These are phyloP conservation scores for Draba incana DNA, from an alignment of 345 rosid species.

Conservation along the genomic window DNA sequence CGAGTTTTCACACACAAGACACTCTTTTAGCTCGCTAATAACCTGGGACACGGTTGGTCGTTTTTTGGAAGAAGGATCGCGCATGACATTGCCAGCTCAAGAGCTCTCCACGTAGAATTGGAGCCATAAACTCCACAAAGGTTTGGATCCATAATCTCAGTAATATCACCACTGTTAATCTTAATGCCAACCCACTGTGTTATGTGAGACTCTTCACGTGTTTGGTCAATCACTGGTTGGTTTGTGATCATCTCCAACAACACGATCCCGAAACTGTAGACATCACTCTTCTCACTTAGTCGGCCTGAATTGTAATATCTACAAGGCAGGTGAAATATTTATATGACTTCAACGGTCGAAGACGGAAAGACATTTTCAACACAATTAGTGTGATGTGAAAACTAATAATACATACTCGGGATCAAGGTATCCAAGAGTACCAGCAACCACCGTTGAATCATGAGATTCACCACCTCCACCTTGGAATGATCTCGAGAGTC, in stretches of 20 bases:
- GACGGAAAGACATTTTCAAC: no score
- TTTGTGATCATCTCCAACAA: slow-evolving; percentile 4
- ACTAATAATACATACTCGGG: slow-evolving; percentile 11
- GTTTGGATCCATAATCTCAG: slow-evolving; percentile 23
- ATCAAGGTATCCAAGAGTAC: slow-evolving; percentile 20
- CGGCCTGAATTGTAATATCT: background rate
- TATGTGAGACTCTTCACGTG: background rate
- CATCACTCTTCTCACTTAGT: slow-evolving; percentile 2
- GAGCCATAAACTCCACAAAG: background rate
- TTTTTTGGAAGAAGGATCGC: background rate
- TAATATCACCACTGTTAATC: slow-evolving; percentile 12
- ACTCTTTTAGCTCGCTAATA: background rate
- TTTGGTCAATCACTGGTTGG: slow-evolving; percentile 1
- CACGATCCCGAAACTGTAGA: slow-evolving; percentile 7
- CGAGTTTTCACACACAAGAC: background rate
- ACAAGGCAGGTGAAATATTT: no score
- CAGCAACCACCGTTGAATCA: background rate
- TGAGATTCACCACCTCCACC: background rate
- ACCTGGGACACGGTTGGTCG: slow-evolving; percentile 5
- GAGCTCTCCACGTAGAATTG: slow-evolving; percentile 8
- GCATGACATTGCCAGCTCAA: slow-evolving; percentile 24
- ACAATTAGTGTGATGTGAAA: no score
- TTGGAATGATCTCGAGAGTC: slow-evolving; percentile 44
- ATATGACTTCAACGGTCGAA: no score
- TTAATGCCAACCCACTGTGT: background rate